These are phyloP conservation scores for Agrostemma githago DNA, from an alignment of 148 eudicot species.

Conservation along the genomic window DNA sequence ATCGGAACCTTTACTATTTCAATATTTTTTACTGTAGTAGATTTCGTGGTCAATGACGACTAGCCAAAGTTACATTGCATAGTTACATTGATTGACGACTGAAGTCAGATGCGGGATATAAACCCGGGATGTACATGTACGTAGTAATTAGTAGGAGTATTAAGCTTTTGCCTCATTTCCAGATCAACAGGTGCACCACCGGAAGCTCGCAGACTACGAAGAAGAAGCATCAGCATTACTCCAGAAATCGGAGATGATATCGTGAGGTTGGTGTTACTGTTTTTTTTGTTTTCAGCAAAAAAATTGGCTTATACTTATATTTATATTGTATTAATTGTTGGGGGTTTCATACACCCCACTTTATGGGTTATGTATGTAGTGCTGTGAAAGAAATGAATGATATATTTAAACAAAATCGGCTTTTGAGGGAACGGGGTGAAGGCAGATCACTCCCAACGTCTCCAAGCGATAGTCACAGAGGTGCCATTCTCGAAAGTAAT, in stretches of 20 bases:
- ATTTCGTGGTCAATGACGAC: not conserved
- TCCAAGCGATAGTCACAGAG: constrained; percentile 38
- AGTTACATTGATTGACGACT: not conserved
- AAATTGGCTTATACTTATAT: not conserved
- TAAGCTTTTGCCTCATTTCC: constrained; percentile 17
- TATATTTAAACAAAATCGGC: constrained; percentile 85
- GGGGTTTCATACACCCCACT: not conserved
- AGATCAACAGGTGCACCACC: constrained; percentile 84
- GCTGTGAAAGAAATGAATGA: constrained; percentile 99
- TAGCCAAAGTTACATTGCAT: too few relatives aligned
- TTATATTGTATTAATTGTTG: not conserved
- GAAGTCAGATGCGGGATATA: not conserved
- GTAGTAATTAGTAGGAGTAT: not conserved
- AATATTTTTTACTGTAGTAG: not conserved
- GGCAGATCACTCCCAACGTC: constrained; percentile 52
- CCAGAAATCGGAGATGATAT: constrained; percentile 99
- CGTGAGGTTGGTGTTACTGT: constrained; percentile 54
- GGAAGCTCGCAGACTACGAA: constrained; percentile 67
- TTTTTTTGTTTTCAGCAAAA: not conserved
- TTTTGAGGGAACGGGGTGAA: constrained; percentile 61
- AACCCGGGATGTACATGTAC: not conserved
- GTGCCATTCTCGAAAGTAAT: constrained; percentile 44
- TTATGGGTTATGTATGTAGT: constrained; percentile 37
- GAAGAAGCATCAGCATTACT: constrained; percentile 96
- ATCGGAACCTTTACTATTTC: not conserved